Conservation (phyloP, 495 filamentous ascomycete genomes). For the Cercophora samala region DNA sequence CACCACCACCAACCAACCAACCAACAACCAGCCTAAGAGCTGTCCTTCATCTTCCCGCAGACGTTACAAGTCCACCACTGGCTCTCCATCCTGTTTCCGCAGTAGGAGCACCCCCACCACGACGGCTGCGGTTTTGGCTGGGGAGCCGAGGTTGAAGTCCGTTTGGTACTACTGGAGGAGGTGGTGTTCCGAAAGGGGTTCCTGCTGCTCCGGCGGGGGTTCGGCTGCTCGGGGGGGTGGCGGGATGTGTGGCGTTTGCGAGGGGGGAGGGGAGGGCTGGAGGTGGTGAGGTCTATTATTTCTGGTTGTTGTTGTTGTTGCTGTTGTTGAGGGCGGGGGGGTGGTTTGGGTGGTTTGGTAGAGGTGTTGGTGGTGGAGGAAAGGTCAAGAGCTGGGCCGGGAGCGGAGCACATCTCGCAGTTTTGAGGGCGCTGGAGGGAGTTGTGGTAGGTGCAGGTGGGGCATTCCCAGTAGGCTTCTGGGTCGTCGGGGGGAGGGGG, state of each 20-base stretch:
- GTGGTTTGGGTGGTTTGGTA: background rate
- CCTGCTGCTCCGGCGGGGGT: conserved; percentile 17
- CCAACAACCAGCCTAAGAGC: conserved; percentile 30
- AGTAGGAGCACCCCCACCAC: conserved; percentile 69
- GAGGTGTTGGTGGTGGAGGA: background rate
- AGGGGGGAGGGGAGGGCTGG: conserved; percentile 12
- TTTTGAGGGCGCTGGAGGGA: conserved; percentile 55
- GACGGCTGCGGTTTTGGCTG: conserved; percentile 53
- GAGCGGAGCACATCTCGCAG: conserved; percentile 75
- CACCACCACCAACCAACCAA: no score
- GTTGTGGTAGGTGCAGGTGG: conserved; percentile 81
- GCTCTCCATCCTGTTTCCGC: conserved; percentile 62
- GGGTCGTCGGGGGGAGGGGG: background rate
- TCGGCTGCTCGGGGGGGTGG: conserved; percentile 11
- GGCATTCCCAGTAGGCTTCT: conserved; percentile 62
- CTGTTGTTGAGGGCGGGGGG: no score
- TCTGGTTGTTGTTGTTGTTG: background rate
- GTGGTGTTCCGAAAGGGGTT: conserved; percentile 13
- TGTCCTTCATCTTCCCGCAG: conserved; percentile 66
- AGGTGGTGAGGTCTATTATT: conserved; percentile 33
- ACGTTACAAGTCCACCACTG: conserved; percentile 76
- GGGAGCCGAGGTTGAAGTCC: conserved; percentile 17
- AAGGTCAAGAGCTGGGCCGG: conserved; percentile 48
- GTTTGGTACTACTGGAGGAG: conserved; percentile 8
- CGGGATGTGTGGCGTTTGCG: conserved; percentile 21